phyloP scores from a whole-genome alignment of 345 rosid species.

The Eucalyptus rudis region DNA sequence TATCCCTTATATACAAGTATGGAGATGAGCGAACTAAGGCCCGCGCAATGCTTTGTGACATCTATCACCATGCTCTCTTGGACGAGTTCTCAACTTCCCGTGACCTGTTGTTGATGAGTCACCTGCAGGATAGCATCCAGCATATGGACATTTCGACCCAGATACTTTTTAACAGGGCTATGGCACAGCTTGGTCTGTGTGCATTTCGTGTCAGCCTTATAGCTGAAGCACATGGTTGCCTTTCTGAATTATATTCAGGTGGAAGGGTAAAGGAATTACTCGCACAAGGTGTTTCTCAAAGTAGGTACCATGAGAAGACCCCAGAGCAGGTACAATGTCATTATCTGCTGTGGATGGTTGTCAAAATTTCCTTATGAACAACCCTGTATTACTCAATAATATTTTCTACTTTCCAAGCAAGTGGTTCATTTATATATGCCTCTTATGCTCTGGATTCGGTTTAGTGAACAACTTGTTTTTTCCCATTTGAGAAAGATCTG shows the following conservation, averaged over 20 bases:
- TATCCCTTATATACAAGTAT: constrained; percentile 69
- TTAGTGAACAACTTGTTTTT: not conserved
- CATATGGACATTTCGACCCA: constrained; percentile 88
- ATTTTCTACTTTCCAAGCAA: not conserved
- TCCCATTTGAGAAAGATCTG: not conserved
- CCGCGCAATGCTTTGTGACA: constrained; percentile 95
- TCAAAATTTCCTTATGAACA: not conserved
- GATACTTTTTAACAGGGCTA: constrained; percentile 85
- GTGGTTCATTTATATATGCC: not conserved
- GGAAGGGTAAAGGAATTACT: constrained; percentile 91
- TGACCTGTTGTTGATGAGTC: constrained; percentile 90
- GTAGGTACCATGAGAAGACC: constrained; percentile 92
- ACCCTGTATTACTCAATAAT: not conserved
- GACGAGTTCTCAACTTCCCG: constrained; percentile 73
- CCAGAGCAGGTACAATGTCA: constrained; percentile 55
- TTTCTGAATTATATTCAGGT: constrained; percentile 85
- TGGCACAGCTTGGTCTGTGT: constrained; percentile 98
- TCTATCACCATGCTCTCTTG: constrained; percentile 77
- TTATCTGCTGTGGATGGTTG: not conserved
- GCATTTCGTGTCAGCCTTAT: constrained; percentile 73
- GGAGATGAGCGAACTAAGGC: constrained; percentile 99
- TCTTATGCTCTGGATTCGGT: not conserved
- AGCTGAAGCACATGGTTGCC: constrained; percentile 77
- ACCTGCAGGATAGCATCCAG: constrained; percentile 81
- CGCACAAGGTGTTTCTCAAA: constrained; percentile 95